Base-by-base conservation (phyloP, 129 eudicot species). In the Scalesia atractyloides region DNA sequence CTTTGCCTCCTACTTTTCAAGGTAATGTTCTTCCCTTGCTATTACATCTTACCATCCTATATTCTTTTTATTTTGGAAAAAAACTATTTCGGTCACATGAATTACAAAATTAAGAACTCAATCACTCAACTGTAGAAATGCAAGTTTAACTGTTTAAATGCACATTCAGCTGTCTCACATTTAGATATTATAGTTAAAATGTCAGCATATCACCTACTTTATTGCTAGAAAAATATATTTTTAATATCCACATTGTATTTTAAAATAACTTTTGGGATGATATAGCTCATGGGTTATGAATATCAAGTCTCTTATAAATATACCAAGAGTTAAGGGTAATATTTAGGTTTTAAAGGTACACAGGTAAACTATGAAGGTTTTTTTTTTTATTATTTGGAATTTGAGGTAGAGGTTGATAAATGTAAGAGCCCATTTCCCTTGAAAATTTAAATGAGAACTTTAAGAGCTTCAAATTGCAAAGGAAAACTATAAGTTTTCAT, bases 1-100 rank as follows among this genome's bases (percentile, higher is more conserved):
- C 88, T 75, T 86, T 91, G 36, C 97, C 97, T 24, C 97, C 89
- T 61, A 91, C 97, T 16, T 85, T 91, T 73, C 95, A 91, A 82
- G 97, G 97, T 91, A 49, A 73, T 62, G 37, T 64, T 22, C 30
- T 67, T 57, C 50, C 22, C 63, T 73, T 63, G 39, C 13, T 12
- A 57, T 57, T 5, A 49, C 54, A 46, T 24, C 57, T 44, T 66
- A 39, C 9, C 22, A 9, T 19, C 19, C 33, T 52, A 10, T 19
- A 15, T 13, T 70, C 16, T 13, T 70, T 37, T 30, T 16, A 10
- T 51, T 34, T 2, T 54, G 14, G 50, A 52, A 69, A 69, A 19
- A 13, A 33, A 5, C 13, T 47, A 16, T 61, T 46, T 61, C 1
- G 12, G 22, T 15, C 70, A 18, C 63, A 17, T 70, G 15, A 20